Evolutionary conservation across 2,329 filamentous ascomycete genomes (phyloP), one percentile per base, ranked within the genome.

Genomic region (Fusarium marasasianum): DNA sequence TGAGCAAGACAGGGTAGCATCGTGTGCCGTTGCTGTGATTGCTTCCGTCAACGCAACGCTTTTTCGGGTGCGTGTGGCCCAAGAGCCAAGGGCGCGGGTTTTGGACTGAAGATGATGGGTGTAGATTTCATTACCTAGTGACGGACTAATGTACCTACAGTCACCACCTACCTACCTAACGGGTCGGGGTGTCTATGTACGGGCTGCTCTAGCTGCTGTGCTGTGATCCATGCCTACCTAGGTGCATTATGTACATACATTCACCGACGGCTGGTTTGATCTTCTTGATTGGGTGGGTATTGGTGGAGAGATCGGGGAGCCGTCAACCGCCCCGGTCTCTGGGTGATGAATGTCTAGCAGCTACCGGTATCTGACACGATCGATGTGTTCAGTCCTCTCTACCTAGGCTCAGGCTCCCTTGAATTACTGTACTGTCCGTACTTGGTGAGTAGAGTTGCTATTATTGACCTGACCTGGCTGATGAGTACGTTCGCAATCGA

Each of bases 271-370:
- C 33, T 51, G 47, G 33, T 33, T 51, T 31, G 29, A 50, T 31
- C 15, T 17, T n/a, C 47, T n/a, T 53, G 50, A 53, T 53, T 53
- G 50, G 50, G 26, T 53, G 55, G 69, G 35, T 64, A 58, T 56
- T 53, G 70, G 64, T 73, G 69, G 70, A 54, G 64, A 70, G 54
- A 69, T 73, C 70, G 70, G 70, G 70, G 70, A 72, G 50, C 69
- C 64, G 70, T 54, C 45, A 50, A 45, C 35, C 56, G 58, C 69
- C 70, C 70, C 69, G 63, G 38, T 31, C 63, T 37, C 45, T 66
- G 26, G 40, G 45, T 41, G n/a, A 37, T 53, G 50, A 37, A 53
- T 37, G 33, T 48, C 47, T n/a, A 33, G 47, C 29, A 50, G 47
- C 24, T 56, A 45, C n/a, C 40, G 8, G 54, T 45, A 45, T 57